These are phyloP conservation scores for Trichoderma virens DNA, from an alignment of 495 filamentous ascomycete genomes.

Conservation along the genomic window DNA sequence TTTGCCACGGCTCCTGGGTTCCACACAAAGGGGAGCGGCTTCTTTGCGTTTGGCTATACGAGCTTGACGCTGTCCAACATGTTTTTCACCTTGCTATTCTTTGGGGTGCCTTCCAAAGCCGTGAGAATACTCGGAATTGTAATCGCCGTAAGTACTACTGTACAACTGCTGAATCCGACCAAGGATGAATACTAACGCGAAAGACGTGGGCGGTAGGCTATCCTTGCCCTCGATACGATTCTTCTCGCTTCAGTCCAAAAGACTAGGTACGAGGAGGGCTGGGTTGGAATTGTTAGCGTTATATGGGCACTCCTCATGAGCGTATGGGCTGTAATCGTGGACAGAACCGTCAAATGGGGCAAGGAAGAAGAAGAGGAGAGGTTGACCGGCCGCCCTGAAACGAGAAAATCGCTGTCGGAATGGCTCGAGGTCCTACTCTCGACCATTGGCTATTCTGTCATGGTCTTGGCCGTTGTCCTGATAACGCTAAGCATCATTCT, in stretches of 20 bases:
- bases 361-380: constrained; percentile 88
- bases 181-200: neutral
- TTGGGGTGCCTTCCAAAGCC: constrained; percentile 68
- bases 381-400: constrained; percentile 84
- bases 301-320: constrained; percentile 50
- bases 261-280: constrained; percentile 75
- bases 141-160: constrained; percentile 34
- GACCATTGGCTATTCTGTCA: constrained; percentile 56
- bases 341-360: constrained; percentile 75
- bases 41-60: constrained; percentile 76
- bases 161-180: neutral
- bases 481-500: constrained; percentile 73
- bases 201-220: neutral
- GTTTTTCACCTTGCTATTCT: constrained; percentile 74
- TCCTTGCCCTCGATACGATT: constrained; percentile 73
- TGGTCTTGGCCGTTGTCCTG: constrained; percentile 58
- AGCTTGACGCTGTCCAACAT: constrained; percentile 67
- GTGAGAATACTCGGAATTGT: constrained; percentile 62
- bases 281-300: constrained; percentile 79
- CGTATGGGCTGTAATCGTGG: constrained; percentile 33
- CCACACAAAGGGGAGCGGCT: constrained; percentile 79
- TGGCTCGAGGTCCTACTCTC: constrained; percentile 79
- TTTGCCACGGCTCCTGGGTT: constrained; percentile 85
- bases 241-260: constrained; percentile 66
- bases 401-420: constrained; percentile 68